phyloP scores from a whole-genome alignment of 2,329 filamentous ascomycete species.

The Alternaria rosae region DNA sequence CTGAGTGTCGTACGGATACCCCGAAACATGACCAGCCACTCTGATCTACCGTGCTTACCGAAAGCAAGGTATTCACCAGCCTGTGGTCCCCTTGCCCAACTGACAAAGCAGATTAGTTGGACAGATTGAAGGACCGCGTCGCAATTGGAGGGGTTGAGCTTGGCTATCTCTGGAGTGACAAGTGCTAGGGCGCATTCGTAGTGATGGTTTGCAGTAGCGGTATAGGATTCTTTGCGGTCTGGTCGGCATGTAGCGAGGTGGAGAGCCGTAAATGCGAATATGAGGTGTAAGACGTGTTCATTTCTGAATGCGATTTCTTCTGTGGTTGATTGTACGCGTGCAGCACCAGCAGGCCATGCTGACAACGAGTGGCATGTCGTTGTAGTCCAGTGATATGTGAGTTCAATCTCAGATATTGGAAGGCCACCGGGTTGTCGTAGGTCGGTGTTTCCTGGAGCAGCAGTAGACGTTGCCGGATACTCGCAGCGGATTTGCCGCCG shows the following conservation, averaged over 20 bases:
- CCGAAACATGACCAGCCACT: slow-evolving; percentile 44
- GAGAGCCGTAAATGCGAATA: slow-evolving; percentile 35
- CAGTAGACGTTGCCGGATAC: slow-evolving; percentile 13
- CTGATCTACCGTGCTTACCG: slow-evolving; percentile 30
- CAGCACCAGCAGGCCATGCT: slow-evolving; percentile 19
- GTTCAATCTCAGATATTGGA: slow-evolving; percentile 31
- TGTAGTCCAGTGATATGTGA: slow-evolving; percentile 38
- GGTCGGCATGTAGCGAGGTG: slow-evolving; percentile 35
- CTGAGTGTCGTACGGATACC: slow-evolving; percentile 35
- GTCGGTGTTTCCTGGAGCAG: background rate
- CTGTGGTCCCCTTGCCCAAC: slow-evolving; percentile 34
- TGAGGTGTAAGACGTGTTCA: slow-evolving; percentile 29
- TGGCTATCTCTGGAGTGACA: slow-evolving; percentile 31
- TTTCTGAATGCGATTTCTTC: slow-evolving; percentile 30
- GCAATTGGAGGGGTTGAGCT: slow-evolving; percentile 27
- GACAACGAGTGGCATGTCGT: slow-evolving; percentile 34
- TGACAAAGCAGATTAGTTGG: slow-evolving; percentile 36
- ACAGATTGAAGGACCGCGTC: slow-evolving; percentile 35
- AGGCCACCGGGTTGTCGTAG: background rate
- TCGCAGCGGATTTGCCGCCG: slow-evolving; percentile 33
- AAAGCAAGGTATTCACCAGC: slow-evolving; percentile 42
- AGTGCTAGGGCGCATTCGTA: slow-evolving; percentile 30
- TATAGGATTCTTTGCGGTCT: slow-evolving; percentile 24
- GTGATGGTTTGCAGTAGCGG: slow-evolving; percentile 27
- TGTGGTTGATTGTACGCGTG: slow-evolving; percentile 24